Conservation (phyloP, 1,284 basidiomycete species). For the Ceratobasidium papillatum region DNA sequence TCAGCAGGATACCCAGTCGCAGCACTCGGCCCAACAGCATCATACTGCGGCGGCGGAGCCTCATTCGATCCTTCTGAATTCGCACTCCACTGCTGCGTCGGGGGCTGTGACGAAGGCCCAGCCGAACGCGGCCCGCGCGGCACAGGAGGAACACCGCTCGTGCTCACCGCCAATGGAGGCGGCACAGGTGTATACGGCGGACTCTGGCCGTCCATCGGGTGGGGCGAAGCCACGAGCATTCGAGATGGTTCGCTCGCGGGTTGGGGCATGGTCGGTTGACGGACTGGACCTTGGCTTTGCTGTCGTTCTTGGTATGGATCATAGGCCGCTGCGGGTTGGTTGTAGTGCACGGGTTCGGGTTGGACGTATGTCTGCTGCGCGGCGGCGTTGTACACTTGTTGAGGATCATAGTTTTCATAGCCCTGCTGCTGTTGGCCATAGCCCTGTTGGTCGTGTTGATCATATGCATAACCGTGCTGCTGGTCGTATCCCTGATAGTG, state of each 20-base stretch:
- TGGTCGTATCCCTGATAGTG: slow-evolving; percentile 24
- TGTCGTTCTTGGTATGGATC: not conserved
- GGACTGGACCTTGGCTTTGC: not conserved
- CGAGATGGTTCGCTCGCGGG: not conserved
- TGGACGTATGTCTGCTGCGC: slow-evolving; percentile 35
- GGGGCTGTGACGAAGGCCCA: slow-evolving; percentile 14
- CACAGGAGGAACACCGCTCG: not conserved
- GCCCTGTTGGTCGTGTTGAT: not conserved
- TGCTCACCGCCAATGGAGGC: not conserved
- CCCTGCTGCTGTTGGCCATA: slow-evolving; percentile 1
- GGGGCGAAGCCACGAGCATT: slow-evolving; percentile 23
- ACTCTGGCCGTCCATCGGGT: slow-evolving; percentile 4
- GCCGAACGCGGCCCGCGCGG: slow-evolving; percentile 22
- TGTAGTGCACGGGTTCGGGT: slow-evolving; percentile 14
- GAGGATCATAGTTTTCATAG: not conserved
- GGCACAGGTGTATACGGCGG: slow-evolving; percentile 9
- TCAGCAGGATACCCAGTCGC: slow-evolving; percentile 10
- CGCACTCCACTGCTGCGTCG: not conserved
- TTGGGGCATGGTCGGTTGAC: not conserved
- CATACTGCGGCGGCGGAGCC: slow-evolving; percentile 30
- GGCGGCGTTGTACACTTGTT: slow-evolving; percentile 31
- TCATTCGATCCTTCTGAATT: slow-evolving; percentile 5
- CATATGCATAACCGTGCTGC: not conserved
- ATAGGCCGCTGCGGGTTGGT: slow-evolving; percentile 6
- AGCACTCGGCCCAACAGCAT: not conserved